Percentiles rank a stretch among this genome's conserved stretches.
Conservation (phyloP, 2,329 filamentous ascomycete genomes). For the Sordariomycetes sp. region DNA sequence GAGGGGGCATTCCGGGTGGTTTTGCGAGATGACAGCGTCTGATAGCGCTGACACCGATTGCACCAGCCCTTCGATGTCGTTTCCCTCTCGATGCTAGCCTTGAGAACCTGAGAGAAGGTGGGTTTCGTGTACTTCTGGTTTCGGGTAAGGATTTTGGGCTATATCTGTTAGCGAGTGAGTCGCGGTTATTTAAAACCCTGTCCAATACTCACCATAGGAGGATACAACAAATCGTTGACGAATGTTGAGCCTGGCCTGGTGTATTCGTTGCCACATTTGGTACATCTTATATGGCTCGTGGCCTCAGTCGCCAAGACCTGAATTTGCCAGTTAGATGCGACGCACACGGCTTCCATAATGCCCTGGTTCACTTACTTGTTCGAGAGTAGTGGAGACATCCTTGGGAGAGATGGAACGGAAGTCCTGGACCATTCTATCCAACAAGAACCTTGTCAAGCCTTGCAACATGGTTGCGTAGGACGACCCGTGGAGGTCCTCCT, state of each 20-base stretch:
- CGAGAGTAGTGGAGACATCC: constrained; percentile 47
- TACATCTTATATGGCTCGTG: constrained; percentile 67
- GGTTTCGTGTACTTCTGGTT: constrained; percentile 41
- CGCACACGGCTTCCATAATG: neutral
- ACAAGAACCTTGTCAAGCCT: constrained; percentile 71
- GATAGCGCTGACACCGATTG: constrained; percentile 79
- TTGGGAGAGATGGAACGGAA: constrained; percentile 55
- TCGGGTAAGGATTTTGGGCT: constrained; percentile 21
- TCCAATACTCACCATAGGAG: constrained; percentile 33
- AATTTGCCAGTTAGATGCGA: neutral
- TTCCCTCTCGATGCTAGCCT: constrained; percentile 82
- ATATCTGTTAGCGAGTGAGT: constrained; percentile 10
- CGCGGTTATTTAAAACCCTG: neutral
- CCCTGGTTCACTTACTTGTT: constrained; percentile 40
- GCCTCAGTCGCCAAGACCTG: constrained; percentile 58
- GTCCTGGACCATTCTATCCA: constrained; percentile 72
- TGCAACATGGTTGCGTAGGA: constrained; percentile 77
- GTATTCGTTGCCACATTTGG: constrained; percentile 79
- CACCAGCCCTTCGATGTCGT: constrained; percentile 90
- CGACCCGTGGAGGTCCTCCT: constrained; percentile 67
- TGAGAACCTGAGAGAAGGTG: constrained; percentile 85
- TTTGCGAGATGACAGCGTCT: constrained; percentile 76
- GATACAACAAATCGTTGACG: constrained; percentile 81
- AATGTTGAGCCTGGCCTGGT: constrained; percentile 68
- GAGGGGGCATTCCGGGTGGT: constrained; percentile 72